These are phyloP conservation scores for Scedosporium aurantiacum DNA, from an alignment of 2,329 filamentous ascomycete genomes.

Conservation along the genomic window DNA sequence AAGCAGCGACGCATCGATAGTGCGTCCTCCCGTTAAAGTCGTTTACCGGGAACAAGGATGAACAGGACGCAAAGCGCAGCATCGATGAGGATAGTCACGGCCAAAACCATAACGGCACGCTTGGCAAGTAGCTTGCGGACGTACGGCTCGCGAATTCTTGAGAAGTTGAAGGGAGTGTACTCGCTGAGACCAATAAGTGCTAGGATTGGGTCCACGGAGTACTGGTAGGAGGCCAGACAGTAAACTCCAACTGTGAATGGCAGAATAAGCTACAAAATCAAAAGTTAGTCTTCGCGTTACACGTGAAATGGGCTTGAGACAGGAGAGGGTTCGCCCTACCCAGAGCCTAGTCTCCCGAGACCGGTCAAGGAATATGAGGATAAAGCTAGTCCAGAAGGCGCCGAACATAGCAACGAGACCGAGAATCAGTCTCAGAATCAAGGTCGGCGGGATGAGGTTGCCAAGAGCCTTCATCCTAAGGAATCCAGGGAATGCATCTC, in stretches of 20 bases:
- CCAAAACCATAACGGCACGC: constrained; percentile 69
- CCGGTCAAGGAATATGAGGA: constrained; percentile 82
- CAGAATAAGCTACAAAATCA: constrained; percentile 48
- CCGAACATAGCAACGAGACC: constrained; percentile 81
- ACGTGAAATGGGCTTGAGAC: background rate
- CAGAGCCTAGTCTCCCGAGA: constrained; percentile 66
- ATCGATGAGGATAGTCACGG: constrained; percentile 64
- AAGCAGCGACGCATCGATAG: background rate
- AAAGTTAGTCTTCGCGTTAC: constrained; percentile 10
- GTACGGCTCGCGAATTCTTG: constrained; percentile 79
- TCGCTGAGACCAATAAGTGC: constrained; percentile 86
- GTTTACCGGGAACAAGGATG: constrained; percentile 85
- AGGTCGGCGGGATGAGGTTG: constrained; percentile 84
- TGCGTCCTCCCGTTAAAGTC: constrained; percentile 38
- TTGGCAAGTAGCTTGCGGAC: constrained; percentile 77
- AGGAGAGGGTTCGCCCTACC: constrained; percentile 44
- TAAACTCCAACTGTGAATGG: constrained; percentile 91
- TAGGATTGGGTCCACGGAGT: constrained; percentile 85
- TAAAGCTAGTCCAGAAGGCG: constrained; percentile 87
- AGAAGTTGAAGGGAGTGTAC: constrained; percentile 91
- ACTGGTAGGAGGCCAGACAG: constrained; percentile 82
- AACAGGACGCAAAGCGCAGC: constrained; percentile 80
- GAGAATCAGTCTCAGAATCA: constrained; percentile 74
- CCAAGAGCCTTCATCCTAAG: constrained; percentile 89
- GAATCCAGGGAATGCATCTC: constrained; percentile 97